Conservation (phyloP, 164 flowering plant species). For the Sedum album region DNA sequence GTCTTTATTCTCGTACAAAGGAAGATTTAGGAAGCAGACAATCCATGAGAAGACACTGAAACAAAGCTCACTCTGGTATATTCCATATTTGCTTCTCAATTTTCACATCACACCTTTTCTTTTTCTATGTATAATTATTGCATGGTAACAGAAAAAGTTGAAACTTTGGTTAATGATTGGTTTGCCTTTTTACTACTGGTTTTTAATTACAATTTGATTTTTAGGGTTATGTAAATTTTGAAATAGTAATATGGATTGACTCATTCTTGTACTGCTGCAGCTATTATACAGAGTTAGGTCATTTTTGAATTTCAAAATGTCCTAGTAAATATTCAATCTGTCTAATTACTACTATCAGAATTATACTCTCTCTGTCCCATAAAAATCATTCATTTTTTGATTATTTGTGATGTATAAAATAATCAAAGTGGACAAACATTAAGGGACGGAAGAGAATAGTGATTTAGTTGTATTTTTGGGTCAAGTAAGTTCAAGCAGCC, state of each 20-base stretch:
- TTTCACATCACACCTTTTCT: neutral
- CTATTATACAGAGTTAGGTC: neutral
- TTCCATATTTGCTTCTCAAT: neutral
- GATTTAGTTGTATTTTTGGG: too few species aligned
- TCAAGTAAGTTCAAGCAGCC: too few species aligned
- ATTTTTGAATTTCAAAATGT: conserved; percentile 1
- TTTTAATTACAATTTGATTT: too few species aligned
- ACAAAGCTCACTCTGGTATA: neutral
- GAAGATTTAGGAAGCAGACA: neutral
- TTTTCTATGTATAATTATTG: neutral
- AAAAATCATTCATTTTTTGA: too few species aligned
- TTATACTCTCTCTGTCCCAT: too few species aligned
- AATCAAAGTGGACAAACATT: too few species aligned
- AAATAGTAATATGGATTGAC: neutral
- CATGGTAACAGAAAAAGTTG: neutral
- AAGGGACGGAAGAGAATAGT: too few species aligned
- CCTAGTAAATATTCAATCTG: neutral
- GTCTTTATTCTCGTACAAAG: neutral
- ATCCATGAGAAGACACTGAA: neutral
- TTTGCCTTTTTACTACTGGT: neutral
- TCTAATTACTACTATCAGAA: neutral
- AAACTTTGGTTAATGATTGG: neutral
- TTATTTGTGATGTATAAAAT: neutral
- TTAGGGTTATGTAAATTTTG: too few species aligned
- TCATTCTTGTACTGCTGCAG: neutral